Base-by-base conservation (phyloP, 2,329 filamentous ascomycete species). In the Bipolaris victoriae region DNA sequence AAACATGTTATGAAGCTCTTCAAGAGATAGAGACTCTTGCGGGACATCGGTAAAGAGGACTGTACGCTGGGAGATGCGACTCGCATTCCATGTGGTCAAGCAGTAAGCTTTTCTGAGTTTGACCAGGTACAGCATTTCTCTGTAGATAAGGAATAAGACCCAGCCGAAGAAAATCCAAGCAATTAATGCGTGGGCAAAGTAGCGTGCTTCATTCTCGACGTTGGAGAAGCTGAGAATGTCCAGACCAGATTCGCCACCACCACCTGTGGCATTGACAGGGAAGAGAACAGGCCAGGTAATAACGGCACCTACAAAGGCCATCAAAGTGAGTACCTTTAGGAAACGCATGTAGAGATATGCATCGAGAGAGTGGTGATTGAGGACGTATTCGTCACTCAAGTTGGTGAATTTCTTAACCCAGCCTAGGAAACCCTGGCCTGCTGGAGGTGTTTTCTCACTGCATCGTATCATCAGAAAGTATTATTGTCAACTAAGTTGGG, bases 321-420 rank as follows among this genome's bases (percentile, higher is more conserved):
- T 73, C n/a, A 72, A 56, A 24, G 80, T 71, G 44, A 79, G 73
- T 44, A 81, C 66, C 61, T 79, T 80, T 60, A 82, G 75, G 61
- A 79, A 81, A 26, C 80, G 74, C 46, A 83, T 68, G 56, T 78
- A 82, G 13, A 82, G 72, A 55, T 78, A 82, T 20, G 78, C 79
- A 63, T 83, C 80, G 35, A 83, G 76, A 15, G 79, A 80, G 58
- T 79, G 77, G 65, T 81, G 79, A 57, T 79, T 77, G 48, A 83
- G 74, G 16, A 82, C 75, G 55, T 79, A 80, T 22, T 69, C 69
- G 62, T 82, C 80, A 16, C 75, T 68, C 31, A 81, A 77, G 62
- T 61, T 67, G 15, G 73, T 70, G 58, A 80, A 80, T 50, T 80
- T 76, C 11, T 71, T 74, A 47, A 86, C 78, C 84, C 84, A 86